Conservation (phyloP, 2,329 filamentous ascomycete genomes). For the Cryoendolithus antarcticus region DNA sequence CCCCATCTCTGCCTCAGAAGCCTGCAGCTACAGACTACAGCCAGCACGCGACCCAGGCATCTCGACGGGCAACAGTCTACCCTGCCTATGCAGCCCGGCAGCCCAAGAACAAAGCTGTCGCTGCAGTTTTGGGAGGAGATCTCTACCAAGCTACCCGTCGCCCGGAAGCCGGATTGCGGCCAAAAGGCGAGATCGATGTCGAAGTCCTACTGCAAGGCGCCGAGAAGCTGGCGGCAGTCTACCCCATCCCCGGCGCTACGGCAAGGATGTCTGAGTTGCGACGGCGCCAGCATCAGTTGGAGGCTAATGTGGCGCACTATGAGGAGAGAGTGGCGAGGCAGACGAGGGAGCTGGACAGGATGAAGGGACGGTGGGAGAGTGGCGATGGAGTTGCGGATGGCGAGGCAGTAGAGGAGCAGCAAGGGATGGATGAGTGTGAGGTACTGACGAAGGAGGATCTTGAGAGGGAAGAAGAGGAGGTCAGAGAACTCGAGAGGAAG, state of each 20-base stretch:
- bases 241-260: slow-evolving; percentile 65
- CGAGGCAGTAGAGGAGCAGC: slow-evolving; percentile 39
- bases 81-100: slow-evolving; percentile 33
- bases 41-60: slow-evolving; percentile 2
- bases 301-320: slow-evolving; percentile 64
- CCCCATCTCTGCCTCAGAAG: slow-evolving; percentile 42
- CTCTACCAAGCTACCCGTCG: slow-evolving; percentile 68
- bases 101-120: slow-evolving; percentile 70
- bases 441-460: slow-evolving; percentile 58
- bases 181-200: slow-evolving; percentile 66
- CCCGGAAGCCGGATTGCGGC: slow-evolving; percentile 37
- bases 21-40: slow-evolving; percentile 27
- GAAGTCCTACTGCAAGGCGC: slow-evolving; percentile 74
- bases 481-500: slow-evolving; percentile 49
- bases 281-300: slow-evolving; percentile 57
- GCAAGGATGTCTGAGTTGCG: slow-evolving; percentile 66
- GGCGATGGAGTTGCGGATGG: slow-evolving; percentile 29
- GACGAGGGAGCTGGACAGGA: slow-evolving; percentile 55
- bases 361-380: slow-evolving; percentile 43
- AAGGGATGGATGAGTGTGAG: slow-evolving; percentile 37
- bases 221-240: slow-evolving; percentile 81
- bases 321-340: slow-evolving; percentile 71
- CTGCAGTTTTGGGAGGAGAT: slow-evolving; percentile 75
- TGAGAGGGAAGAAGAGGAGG: slow-evolving; percentile 55
- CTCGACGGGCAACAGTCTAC: slow-evolving; percentile 38